phyloP scores from a whole-genome alignment of 2,329 filamentous ascomycete genomes.

The Colletotrichum coccodes region DNA sequence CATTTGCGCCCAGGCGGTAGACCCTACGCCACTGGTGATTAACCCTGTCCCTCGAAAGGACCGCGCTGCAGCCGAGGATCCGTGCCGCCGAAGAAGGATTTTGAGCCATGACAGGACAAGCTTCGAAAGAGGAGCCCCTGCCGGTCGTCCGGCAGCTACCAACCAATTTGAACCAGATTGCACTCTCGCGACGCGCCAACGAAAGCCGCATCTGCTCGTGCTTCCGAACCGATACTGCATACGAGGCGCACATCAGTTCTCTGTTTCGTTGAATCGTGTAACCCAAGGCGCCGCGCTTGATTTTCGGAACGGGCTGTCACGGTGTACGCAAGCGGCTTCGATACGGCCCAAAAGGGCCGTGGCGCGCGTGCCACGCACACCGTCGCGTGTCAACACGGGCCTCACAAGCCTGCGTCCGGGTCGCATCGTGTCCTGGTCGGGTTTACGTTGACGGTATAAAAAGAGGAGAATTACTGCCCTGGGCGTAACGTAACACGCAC shows the following conservation, averaged over 20 bases:
- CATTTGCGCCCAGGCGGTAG: neutral
- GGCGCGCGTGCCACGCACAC: neutral
- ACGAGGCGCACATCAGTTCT: constrained; percentile 5
- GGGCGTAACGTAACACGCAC: constrained; percentile 15
- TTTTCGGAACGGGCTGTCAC: neutral
- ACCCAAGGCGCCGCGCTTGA: neutral
- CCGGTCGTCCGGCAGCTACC: neutral
- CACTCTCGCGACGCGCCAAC: neutral
- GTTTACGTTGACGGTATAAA: neutral
- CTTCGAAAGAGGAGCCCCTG: neutral
- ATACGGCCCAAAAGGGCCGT: neutral
- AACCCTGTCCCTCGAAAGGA: neutral
- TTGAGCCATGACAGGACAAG: neutral
- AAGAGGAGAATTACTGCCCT: constrained; percentile 12
- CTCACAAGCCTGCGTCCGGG: neutral
- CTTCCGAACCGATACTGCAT: neutral
- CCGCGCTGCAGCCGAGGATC: constrained; percentile 12
- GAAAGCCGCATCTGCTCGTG: neutral
- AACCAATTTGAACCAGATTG: neutral
- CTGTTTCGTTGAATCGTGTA: neutral
- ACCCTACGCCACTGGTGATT: neutral
- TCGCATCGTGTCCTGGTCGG: neutral
- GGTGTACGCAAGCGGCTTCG: neutral
- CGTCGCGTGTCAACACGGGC: neutral
- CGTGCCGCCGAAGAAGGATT: constrained; percentile 12